Evolutionary conservation across 2,329 filamentous ascomycete genomes (phyloP).

Genomic region (Acrodontium crateriforme): DNA sequence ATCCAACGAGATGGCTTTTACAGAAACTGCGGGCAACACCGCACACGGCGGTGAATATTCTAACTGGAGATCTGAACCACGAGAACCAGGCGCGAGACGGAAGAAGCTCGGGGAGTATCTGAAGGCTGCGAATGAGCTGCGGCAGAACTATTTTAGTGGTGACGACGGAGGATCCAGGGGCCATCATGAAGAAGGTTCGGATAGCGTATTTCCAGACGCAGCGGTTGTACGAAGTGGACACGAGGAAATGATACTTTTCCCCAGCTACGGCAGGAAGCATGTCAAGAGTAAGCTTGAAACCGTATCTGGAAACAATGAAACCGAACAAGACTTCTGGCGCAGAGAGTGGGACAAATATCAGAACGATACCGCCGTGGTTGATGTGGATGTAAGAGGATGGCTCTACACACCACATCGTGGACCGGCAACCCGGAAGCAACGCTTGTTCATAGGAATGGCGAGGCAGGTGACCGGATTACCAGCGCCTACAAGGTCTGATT

Average conservation of each 20-base stretch:
- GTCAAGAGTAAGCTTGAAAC: slow-evolving; percentile 29
- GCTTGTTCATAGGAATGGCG: slow-evolving; percentile 73
- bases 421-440: slow-evolving; percentile 74
- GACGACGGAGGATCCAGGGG: slow-evolving; percentile 1
- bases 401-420: slow-evolving; percentile 76
- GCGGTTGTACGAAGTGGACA: slow-evolving; percentile 66
- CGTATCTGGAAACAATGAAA: slow-evolving; percentile 7
- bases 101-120: slow-evolving; percentile 64
- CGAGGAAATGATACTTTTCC: slow-evolving; percentile 90
- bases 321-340: slow-evolving; percentile 51
- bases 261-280: slow-evolving; percentile 76
- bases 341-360: slow-evolving; percentile 67
- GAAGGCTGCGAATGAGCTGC: slow-evolving; percentile 57
- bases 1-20: slow-evolving; percentile 20
- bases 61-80: slow-evolving; percentile 24
- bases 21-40: slow-evolving; percentile 5
- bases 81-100: slow-evolving; percentile 56
- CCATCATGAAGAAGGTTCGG: slow-evolving; percentile 8
- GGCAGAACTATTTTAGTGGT: slow-evolving; percentile 45
- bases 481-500: slow-evolving; percentile 37
- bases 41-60: slow-evolving; percentile 23
- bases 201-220: slow-evolving; percentile 72
- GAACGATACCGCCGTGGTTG: slow-evolving; percentile 72
- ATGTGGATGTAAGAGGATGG: slow-evolving; percentile 93
- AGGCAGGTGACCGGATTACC: slow-evolving; percentile 79